phyloP scores from a whole-genome alignment of 1,139 yeast genomes.

The Hemisphaericaspora xylofermentans region DNA sequence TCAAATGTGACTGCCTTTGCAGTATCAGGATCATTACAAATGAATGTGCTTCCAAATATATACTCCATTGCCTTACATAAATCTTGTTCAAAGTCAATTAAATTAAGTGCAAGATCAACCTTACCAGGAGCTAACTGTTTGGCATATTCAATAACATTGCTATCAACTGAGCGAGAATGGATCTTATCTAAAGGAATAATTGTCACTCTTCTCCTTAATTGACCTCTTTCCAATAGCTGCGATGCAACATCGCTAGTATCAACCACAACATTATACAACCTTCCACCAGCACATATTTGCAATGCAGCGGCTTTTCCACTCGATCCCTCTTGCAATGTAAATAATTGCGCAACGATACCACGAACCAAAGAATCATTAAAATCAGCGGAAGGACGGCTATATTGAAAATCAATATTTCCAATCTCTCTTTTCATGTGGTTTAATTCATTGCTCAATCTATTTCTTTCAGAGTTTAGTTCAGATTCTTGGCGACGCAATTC shows the following conservation, averaged over 20 bases:
- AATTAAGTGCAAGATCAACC: slow-evolving; percentile 82
- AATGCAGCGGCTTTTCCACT: slow-evolving; percentile 74
- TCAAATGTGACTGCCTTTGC: slow-evolving; percentile 88
- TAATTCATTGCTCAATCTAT: slow-evolving; percentile 46
- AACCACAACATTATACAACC: slow-evolving; percentile 86
- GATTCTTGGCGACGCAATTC: slow-evolving; percentile 48
- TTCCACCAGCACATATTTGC: slow-evolving; percentile 93
- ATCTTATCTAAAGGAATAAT: slow-evolving; percentile 91
- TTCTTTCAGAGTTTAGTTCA: slow-evolving; percentile 25
- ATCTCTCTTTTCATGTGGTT: slow-evolving; percentile 63
- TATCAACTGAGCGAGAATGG: slow-evolving; percentile 51
- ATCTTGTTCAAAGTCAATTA: slow-evolving; percentile 71
- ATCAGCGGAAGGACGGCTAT: slow-evolving; percentile 59
- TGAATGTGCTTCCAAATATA: slow-evolving; percentile 83
- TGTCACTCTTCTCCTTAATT: slow-evolving; percentile 78
- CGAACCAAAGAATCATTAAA: slow-evolving; percentile 67
- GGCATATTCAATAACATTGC: slow-evolving; percentile 53
- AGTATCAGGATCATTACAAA: slow-evolving; percentile 83
- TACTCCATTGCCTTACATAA: slow-evolving; percentile 84
- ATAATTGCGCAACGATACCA: slow-evolving; percentile 89
- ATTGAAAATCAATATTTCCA: slow-evolving; percentile 71
- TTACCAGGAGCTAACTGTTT: slow-evolving; percentile 73
- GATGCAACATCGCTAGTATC: slow-evolving; percentile 85
- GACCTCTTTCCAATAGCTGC: slow-evolving; percentile 74
- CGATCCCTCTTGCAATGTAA: slow-evolving; percentile 59